Percentiles rank a stretch among this genome's conserved stretches.
phyloP scores from a whole-genome alignment of 805 yeast genomes.

The Pichia scutulata region DNA sequence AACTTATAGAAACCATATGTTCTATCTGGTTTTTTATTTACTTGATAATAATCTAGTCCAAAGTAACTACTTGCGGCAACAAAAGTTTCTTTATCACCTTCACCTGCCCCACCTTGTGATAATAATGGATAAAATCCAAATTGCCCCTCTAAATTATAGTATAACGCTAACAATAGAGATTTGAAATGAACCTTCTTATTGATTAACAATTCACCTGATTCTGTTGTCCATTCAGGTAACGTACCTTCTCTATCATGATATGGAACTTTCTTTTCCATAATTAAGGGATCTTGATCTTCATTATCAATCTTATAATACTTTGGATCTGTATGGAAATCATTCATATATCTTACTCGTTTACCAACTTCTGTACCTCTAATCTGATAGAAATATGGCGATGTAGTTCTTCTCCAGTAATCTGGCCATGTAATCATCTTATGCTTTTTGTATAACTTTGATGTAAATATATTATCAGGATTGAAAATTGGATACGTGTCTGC shows the following conservation, averaged over 20 bases:
- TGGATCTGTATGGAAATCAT: constrained; percentile 24
- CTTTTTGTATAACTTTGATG: constrained; percentile 43
- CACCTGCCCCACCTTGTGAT: neutral
- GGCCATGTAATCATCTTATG: constrained; percentile 65
- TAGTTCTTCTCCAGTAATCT: constrained; percentile 80
- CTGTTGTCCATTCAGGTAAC: constrained; percentile 59
- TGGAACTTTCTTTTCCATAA: constrained; percentile 31
- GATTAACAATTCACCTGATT: constrained; percentile 54
- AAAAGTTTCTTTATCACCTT: neutral
- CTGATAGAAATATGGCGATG: constrained; percentile 62
- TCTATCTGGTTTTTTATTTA: constrained; percentile 25
- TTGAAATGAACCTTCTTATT: constrained; percentile 47
- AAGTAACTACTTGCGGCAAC: neutral
- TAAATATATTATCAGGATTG: constrained; percentile 54
- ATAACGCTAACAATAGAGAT: constrained; percentile 45
- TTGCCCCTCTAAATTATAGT: constrained; percentile 54
- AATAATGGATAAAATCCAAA: constrained; percentile 46
- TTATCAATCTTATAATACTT: constrained; percentile 14
- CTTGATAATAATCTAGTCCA: constrained; percentile 39
- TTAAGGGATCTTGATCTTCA: constrained; percentile 21
- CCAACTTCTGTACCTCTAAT: constrained; percentile 55
- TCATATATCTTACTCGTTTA: constrained; percentile 22
- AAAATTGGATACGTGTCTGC: constrained; percentile 68
- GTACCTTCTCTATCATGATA: constrained; percentile 61
- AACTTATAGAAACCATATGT: constrained; percentile 8